Evolutionary conservation across 495 filamentous ascomycete genomes (phyloP).

Genomic region (Penicillium mononematosum): DNA sequence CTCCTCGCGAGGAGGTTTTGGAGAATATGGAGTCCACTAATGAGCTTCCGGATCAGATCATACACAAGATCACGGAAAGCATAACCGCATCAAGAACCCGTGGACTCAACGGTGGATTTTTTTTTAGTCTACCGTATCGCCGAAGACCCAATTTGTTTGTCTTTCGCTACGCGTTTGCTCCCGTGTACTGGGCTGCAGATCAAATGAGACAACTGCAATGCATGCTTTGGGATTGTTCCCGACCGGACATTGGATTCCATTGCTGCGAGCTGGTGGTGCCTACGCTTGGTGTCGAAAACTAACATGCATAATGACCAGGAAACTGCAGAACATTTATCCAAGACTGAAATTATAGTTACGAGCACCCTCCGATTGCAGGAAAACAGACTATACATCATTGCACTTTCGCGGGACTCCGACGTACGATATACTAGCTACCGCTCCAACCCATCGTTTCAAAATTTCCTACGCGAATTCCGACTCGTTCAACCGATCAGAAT

Average conservation of each 20-base stretch:
- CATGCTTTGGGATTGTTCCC: not conserved
- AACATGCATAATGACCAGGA: not conserved
- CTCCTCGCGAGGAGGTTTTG: constrained; percentile 26
- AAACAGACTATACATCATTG: not conserved
- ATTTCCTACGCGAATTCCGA: not conserved
- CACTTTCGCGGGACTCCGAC: not conserved
- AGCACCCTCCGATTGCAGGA: not conserved
- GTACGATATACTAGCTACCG: not conserved
- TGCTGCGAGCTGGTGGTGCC: not conserved
- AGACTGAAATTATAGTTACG: not conserved
- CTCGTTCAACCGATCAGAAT: not conserved
- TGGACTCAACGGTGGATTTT: not conserved
- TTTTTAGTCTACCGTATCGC: not conserved
- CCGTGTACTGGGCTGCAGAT: not conserved
- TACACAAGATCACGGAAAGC: constrained; percentile 1
- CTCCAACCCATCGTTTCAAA: not conserved
- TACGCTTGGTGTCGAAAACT: not conserved
- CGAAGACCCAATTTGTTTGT: not conserved
- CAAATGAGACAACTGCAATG: not conserved
- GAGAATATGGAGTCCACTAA: constrained; percentile 21
- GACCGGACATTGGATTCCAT: not conserved
- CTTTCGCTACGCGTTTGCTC: not conserved
- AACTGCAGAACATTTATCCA: not conserved
- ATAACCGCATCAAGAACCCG: constrained; percentile 15
- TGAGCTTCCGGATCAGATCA: not conserved